phyloP scores from a whole-genome alignment of 805 yeast species.

The Yarrowia bubula region DNA sequence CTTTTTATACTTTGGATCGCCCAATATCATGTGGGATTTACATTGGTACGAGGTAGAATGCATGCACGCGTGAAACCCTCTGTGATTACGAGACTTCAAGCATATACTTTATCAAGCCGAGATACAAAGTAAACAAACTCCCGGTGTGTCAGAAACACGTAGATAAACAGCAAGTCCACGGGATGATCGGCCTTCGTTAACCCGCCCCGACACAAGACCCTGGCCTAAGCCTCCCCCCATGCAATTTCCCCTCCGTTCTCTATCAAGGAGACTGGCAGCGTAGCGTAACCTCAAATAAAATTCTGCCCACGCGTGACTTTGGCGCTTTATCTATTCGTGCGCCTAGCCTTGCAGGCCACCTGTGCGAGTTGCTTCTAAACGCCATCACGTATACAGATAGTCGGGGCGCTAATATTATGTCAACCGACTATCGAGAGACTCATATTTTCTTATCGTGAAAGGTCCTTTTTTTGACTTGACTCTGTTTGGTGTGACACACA shows the following conservation, averaged over 20 bases:
- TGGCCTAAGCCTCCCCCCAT: neutral
- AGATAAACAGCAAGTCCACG: neutral
- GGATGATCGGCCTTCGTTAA: neutral
- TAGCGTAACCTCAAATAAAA: neutral
- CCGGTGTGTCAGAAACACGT: neutral
- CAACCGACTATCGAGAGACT: neutral
- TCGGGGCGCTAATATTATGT: neutral
- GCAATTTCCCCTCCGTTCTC: neutral
- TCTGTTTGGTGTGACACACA: neutral
- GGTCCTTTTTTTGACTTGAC: neutral
- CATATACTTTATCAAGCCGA: neutral
- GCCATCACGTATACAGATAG: neutral
- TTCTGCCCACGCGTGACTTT: constrained; percentile 23
- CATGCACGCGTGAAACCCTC: constrained; percentile 11
- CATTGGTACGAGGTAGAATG: constrained; percentile 22
- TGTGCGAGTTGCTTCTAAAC: neutral
- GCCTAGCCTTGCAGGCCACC: constrained; percentile 18
- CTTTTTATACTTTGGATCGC: constrained; percentile 1
- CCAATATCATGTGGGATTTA: constrained; percentile 23
- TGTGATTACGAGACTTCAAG: constrained; percentile 13
- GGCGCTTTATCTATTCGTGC: constrained; percentile 23
- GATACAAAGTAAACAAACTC: neutral
- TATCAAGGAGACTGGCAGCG: neutral
- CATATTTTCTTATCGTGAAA: neutral
- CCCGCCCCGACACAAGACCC: neutral